phyloP scores from a whole-genome alignment of 257 asterid genomes.

The Marsdenia floribunda region DNA sequence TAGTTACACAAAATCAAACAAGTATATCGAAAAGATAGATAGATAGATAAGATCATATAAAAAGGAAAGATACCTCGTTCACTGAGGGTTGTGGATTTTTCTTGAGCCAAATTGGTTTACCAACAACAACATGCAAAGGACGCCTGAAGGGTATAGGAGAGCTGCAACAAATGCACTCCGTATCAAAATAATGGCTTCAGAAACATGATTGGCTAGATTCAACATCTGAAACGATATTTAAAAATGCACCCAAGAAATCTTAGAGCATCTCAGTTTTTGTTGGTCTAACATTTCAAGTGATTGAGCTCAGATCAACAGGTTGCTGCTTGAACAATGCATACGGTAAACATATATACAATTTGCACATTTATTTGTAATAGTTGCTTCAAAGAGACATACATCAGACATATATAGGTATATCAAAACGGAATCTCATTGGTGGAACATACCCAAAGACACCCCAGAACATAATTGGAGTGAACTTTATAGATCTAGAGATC shows the following conservation, averaged over 20 bases:
- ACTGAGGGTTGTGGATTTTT: conserved; percentile 63
- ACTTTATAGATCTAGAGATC: conserved; percentile 74
- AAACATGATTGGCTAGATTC: neutral
- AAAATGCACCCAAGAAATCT: neutral
- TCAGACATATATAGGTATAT: neutral
- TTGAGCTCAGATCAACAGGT: neutral
- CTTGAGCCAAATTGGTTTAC: conserved; percentile 63
- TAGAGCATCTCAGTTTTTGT: neutral
- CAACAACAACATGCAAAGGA: conserved; percentile 93
- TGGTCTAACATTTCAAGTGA: neutral
- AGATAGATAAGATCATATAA: neutral
- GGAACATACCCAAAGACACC: conserved; percentile 78
- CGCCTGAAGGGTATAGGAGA: conserved; percentile 73
- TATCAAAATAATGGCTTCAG: neutral
- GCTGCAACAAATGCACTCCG: conserved; percentile 41
- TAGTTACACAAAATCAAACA: neutral
- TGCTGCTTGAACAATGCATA: neutral
- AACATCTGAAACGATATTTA: neutral
- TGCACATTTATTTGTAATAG: neutral
- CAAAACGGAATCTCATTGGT: neutral
- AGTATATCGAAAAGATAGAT: neutral
- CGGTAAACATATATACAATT: too few species aligned
- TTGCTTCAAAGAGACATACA: neutral
- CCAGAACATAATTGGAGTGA: conserved; percentile 82
- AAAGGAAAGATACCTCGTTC: conserved; percentile 59